Percentiles rank a stretch among this genome's conserved stretches.
Evolutionary conservation across 345 rosid species (phyloP).

Genomic region (Litchi chinensis): DNA sequence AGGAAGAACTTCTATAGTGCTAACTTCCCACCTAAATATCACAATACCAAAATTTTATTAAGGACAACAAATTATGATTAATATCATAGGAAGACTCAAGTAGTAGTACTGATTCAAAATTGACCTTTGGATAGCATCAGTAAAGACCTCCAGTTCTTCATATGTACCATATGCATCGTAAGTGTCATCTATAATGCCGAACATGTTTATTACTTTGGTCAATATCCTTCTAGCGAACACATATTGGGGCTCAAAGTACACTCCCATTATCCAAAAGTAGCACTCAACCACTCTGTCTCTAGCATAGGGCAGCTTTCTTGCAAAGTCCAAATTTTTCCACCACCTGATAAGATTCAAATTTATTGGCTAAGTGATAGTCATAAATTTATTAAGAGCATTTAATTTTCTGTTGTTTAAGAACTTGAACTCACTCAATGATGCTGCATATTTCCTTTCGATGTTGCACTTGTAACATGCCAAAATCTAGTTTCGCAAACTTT

Average conservation of each 20-base stretch:
- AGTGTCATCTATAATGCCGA: conserved; percentile 30
- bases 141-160: conserved; percentile 23
- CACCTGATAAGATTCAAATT: conserved; percentile 18
- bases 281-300: conserved; percentile 25
- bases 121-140: neutral
- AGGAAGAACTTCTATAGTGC: conserved; percentile 10
- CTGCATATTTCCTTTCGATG: conserved; percentile 18
- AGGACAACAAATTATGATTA: too few relatives aligned
- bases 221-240: neutral
- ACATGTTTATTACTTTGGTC: conserved; percentile 14
- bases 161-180: conserved; percentile 31
- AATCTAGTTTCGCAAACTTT: conserved; percentile 35
- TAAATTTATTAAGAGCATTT: too few relatives aligned
- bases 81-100: too few relatives aligned
- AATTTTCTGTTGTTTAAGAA: too few relatives aligned
- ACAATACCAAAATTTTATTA: neutral
- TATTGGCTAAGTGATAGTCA: neutral
- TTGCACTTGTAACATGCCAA: conserved; percentile 8
- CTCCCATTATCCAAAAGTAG: conserved; percentile 18
- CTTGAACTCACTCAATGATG: conserved; percentile 10
- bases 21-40: conserved; percentile 24
- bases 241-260: conserved; percentile 19
- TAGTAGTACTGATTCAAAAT: too few relatives aligned
- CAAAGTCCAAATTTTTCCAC: conserved; percentile 28
- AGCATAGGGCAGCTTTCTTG: conserved; percentile 20